These are phyloP conservation scores for Reutealis trisperma DNA, from an alignment of 345 rosid species.

Conservation along the genomic window DNA sequence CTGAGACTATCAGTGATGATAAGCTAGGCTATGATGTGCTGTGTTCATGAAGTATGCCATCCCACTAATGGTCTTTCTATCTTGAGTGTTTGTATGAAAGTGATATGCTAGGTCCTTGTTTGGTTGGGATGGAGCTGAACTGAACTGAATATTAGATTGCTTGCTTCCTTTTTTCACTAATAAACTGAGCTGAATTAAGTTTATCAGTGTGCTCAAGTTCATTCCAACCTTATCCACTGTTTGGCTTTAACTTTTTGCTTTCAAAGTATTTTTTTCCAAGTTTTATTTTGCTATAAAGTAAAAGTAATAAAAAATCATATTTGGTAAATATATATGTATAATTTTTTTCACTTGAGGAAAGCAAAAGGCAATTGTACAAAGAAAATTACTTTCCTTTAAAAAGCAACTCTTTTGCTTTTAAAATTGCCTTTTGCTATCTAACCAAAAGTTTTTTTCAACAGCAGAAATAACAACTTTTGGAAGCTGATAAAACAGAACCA, in stretches of 20 bases:
- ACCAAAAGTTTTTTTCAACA: not conserved
- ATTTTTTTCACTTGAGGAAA: not conserved
- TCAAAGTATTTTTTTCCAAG: not conserved
- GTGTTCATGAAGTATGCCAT: not conserved
- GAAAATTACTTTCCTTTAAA: not conserved
- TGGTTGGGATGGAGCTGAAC: not conserved
- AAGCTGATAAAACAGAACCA: not conserved
- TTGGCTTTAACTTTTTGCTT: not conserved
- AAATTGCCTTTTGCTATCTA: not conserved
- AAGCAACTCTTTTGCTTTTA: not conserved
- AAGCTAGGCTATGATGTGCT: not conserved
- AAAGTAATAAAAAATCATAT: not conserved
- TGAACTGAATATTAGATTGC: not conserved
- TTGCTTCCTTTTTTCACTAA: not conserved
- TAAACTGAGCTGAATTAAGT: not conserved
- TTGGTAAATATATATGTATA: not conserved
- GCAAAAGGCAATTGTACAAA: not conserved
- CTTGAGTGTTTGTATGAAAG: not conserved
- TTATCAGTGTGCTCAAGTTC: not conserved
- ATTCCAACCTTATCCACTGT: not conserved
- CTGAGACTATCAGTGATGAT: not conserved
- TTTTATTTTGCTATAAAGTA: not conserved
- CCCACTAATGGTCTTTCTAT: not conserved
- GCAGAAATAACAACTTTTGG: not conserved
- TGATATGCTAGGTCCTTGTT: not conserved